Base-by-base conservation (phyloP, 2,329 filamentous ascomycete species). In the Sclerotinia spermophila region DNA sequence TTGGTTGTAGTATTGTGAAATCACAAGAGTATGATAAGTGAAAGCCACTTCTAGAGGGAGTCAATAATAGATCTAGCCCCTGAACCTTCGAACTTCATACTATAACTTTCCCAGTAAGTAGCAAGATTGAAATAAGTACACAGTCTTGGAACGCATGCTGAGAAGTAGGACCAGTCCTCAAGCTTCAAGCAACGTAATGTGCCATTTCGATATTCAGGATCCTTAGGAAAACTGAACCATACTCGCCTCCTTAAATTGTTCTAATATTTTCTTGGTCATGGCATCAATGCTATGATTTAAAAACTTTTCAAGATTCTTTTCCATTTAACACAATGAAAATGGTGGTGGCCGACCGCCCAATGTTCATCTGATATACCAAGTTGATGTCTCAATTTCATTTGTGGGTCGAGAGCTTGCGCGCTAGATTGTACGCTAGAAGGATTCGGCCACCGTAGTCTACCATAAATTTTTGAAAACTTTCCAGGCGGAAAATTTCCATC, bases 381-480 rank as follows among this genome's bases (percentile, higher is more conserved):
- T 33, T 35, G 55, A 58, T 27, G 59, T 45, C 40, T 30, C 10
- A 45, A 5, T n/a, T 44, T 21, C n/a, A 17, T 21, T n/a, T 11
- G 40, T 33, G 30, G 44, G 44, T 38, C 44, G 13, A 10, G 13
- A 21, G 62, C 45, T 53, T 53, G 10, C 21, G 38, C 62, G 44
- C 61, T 21, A 65, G 33, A 27, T 35, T 51, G 2, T 21, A 65
- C 44, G 44, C 61, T 65, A 66, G 48, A 3, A 35, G 8, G n/a
- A 27, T 19, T 53, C 45, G 62, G 62, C n/a, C 62, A 66, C 62
- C 62, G 62, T 66, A 66, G 45, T 53, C 45, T 17, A 27, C n/a
- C 17, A 66, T 66, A 66, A 66, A 66, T 30, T n/a, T 35, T 55
- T 13, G 33, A 66, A 66, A 66, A 66, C 62, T 66, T 66, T 53